Base-by-base conservation (phyloP, 805 yeast species). In the Candida koratica region DNA sequence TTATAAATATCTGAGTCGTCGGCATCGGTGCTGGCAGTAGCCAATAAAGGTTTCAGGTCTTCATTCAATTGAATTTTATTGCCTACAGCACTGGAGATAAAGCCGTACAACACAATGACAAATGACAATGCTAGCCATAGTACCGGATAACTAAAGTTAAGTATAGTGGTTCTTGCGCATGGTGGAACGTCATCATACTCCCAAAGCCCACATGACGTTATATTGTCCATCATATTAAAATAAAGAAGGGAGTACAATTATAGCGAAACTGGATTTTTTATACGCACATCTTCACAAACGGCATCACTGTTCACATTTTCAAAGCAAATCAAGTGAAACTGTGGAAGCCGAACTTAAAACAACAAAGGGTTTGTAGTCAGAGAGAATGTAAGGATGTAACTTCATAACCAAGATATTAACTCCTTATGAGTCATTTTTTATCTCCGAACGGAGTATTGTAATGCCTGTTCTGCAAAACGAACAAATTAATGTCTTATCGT, bases 131-230 rank as follows among this genome's bases (percentile, higher is more conserved):
- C 48, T 4, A 61, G 55, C 3, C 59, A 36, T 4, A 61, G 37
- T 7, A 64, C 36, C 0, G 71, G 62, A 2, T 57, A 44, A 31
- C 55, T 49, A 20, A 54, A 55, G 38, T 69, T 68, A 25, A 76
- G 49, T 0, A 22, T 6, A 42, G 51, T 44, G 14, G 60, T 57
- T 31, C 79, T 63, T 4, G 73, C 73, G 48, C 82, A 77, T 11
- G 51, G 49, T 1, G 81, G 72, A 26, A 81, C 51, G 52, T 81
- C 87, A 48, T 81, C 87, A 41, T 69, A 75, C 43, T 64, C 58
- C 86, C 87, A 81, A 43, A 54, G 38, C 27, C 32, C 26, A 36
- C 48, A 45, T 6, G 12, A 8, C 7, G 39, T 25, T 25, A 36
- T 34, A 13, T 12, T 28, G 14, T 36, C 34, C 13, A 17, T 20